Conservation (phyloP, 2,329 filamentous ascomycete species). For the Talaromyces verruculosus region DNA sequence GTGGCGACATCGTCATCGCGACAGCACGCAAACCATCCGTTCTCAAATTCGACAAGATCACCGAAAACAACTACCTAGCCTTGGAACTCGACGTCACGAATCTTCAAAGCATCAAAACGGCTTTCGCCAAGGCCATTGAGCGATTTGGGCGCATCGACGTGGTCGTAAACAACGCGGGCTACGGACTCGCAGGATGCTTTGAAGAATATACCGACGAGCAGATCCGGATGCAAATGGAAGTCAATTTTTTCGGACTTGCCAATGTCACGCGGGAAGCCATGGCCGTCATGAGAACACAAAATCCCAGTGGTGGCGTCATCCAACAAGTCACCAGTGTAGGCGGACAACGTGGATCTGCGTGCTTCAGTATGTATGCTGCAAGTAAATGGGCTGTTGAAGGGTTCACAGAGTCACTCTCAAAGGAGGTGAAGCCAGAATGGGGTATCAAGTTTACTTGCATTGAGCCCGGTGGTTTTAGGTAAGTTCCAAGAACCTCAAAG, state of each 20-base stretch:
- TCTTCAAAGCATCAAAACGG: neutral
- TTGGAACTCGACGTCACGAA: neutral
- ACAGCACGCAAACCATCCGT: neutral
- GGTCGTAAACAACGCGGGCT: neutral
- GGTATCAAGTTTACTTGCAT: neutral
- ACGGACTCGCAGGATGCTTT: neutral
- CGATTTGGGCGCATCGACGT: neutral
- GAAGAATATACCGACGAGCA: neutral
- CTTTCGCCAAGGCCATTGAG: neutral
- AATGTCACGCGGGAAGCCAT: neutral
- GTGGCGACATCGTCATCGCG: neutral
- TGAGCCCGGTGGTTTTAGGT: neutral
- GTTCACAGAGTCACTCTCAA: neutral
- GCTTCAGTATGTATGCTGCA: neutral
- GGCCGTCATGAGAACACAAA: neutral
- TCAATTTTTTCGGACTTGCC: neutral
- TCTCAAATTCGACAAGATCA: neutral
- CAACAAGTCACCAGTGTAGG: neutral
- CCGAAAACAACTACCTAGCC: neutral
- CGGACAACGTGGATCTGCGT: neutral
- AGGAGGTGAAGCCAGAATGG: neutral
- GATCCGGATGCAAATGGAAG: neutral
- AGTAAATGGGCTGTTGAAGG: neutral
- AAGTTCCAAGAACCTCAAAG: neutral
- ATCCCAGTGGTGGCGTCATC: neutral